Evolutionary conservation across 495 filamentous ascomycete genomes (phyloP).

Genomic region (Talaromyces thailandensis): DNA sequence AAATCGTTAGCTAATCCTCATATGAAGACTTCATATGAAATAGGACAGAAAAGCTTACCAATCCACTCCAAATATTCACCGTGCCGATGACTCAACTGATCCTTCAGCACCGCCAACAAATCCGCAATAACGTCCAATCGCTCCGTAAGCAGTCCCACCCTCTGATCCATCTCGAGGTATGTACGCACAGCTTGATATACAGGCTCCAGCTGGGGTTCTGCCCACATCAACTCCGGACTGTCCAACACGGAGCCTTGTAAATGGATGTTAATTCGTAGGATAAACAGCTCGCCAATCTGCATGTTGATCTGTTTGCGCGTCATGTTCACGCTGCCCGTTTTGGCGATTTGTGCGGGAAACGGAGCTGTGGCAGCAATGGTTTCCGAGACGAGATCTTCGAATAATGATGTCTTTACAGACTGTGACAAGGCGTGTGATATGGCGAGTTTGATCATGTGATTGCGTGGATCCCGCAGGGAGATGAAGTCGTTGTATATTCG

Average conservation of each 20-base stretch:
- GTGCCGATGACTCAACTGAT: slow-evolving; percentile 93
- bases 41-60: slow-evolving; percentile 39
- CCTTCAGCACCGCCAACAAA: slow-evolving; percentile 86
- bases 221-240: slow-evolving; percentile 96
- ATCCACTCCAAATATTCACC: slow-evolving; percentile 96
- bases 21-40: not conserved
- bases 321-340: slow-evolving; percentile 82
- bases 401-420: slow-evolving; percentile 92
- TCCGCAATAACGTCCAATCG: slow-evolving; percentile 90
- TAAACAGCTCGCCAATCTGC: slow-evolving; percentile 97
- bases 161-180: slow-evolving; percentile 96
- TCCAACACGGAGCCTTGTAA: slow-evolving; percentile 96
- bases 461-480: slow-evolving; percentile 78
- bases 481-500: slow-evolving; percentile 99
- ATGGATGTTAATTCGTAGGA: slow-evolving; percentile 94
- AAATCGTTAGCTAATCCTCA: not conserved
- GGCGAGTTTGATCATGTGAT: slow-evolving; percentile 96
- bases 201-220: slow-evolving; percentile 90
- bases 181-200: slow-evolving; percentile 90
- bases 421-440: slow-evolving; percentile 93
- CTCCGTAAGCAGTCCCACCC: slow-evolving; percentile 84
- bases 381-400: slow-evolving; percentile 89
- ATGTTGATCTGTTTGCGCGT: slow-evolving; percentile 86
- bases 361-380: slow-evolving; percentile 86
- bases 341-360: slow-evolving; percentile 80